Base-by-base conservation (phyloP, 768 basidiomycete species). In the Boletus barrowsii region DNA sequence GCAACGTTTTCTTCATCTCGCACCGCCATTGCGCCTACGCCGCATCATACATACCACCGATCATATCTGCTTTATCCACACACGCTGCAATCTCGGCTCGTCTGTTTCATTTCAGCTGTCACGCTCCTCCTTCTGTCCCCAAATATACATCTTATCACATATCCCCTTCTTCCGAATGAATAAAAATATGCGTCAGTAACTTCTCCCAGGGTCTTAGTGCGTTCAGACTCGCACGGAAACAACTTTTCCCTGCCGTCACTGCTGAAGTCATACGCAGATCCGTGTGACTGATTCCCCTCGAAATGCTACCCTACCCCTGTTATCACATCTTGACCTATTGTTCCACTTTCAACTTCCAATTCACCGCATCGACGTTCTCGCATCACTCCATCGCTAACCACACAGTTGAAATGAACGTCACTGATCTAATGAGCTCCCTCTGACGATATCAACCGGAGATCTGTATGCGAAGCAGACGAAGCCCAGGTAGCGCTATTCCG, bases 1-100 rank as follows among this genome's bases (percentile, higher is more conserved):
- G 53, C 62, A 70, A 70, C 69, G 70, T 70, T 72, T 67, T 64
- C 55, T 72, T 70, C 68, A 70, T 70, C 62, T 64, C 49, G 39
- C 51, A 55, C 60, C 56, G 58, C 63, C 58, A 55, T 65, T 62
- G 55, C 67, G 54, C 59, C 59, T 54, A 49, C 67, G 58, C 61
- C 62, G 57, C 56, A 55, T 51, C 55, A 59, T 59, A 37, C 33
- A 17, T 42, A 51, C 46, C 60, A 65, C 57, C 60, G 58, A 62
- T 62, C 62, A 56, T 58, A 35, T 35, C 54, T 59, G 32, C 42
- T 15, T 52, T 54, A 56, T 56, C 59, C 57, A 57, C 60, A 57
- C 60, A 65, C 48, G 56, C 60, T 57, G 51, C 61, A 49, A 65
- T 65, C 61, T 65, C 63, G 64, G 64, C 63, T 66, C 53, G 55